These are phyloP conservation scores for Arctostaphylos glauca DNA, from an alignment of 148 eudicot genomes.

Conservation along the genomic window DNA sequence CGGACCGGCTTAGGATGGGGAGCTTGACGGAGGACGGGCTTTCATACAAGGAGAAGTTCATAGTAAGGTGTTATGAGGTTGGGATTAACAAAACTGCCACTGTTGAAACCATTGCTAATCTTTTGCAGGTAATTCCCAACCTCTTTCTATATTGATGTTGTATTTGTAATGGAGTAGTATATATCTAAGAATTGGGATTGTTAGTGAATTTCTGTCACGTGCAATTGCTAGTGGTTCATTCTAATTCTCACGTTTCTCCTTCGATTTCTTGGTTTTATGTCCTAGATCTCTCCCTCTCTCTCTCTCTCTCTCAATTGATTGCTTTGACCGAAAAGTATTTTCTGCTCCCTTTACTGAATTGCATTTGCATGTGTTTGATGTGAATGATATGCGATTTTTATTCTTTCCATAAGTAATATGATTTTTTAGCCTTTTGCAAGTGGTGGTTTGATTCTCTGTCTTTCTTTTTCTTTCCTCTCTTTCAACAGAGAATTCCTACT, in stretches of 20 bases:
- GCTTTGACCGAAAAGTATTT: background rate
- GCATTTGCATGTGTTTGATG: background rate
- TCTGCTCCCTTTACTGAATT: background rate
- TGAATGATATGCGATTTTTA: background rate
- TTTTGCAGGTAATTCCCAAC: conserved; percentile 56
- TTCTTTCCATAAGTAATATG: background rate
- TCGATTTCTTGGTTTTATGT: background rate
- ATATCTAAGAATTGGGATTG: background rate
- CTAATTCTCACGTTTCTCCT: background rate
- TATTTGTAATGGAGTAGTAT: background rate
- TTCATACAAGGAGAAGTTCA: conserved; percentile 82
- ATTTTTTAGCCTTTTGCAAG: background rate
- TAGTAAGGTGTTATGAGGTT: conserved; percentile 84
- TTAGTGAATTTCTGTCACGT: background rate
- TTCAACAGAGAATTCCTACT: background rate
- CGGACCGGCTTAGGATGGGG: conserved; percentile 65
- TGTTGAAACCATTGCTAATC: conserved; percentile 95
- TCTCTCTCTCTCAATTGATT: background rate
- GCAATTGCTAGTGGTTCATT: background rate
- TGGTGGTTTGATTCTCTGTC: background rate
- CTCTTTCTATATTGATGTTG: background rate
- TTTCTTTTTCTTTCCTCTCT: background rate
- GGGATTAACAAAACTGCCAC: conserved; percentile 95
- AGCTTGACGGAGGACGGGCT: conserved; percentile 73
- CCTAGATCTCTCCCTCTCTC: background rate